Base-by-base conservation (phyloP, 1,139 yeast species). In the Magnusiomyces suaveolens region DNA sequence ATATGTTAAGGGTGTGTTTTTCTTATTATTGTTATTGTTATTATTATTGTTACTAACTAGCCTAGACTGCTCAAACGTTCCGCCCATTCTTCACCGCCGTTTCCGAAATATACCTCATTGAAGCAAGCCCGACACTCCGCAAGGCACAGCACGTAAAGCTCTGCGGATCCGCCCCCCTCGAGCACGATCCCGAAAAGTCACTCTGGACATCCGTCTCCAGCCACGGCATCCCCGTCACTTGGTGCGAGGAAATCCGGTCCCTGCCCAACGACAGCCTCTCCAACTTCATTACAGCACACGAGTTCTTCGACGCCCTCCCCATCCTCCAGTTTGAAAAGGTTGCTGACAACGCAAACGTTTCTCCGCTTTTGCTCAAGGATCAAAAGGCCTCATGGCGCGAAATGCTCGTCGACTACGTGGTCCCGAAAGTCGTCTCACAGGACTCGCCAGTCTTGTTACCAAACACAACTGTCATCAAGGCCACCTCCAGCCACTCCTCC, bases 221-320 rank as follows among this genome's bases (percentile, higher is more conserved):
- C 58, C 80, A 82, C 80, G 82, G 82, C 1, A 77, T 80, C 51
- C 66, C 67, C 0, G 74, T 84, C 6, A 70, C 68, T 41, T 87
- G 96, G 96, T 75, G 78, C n/a, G 87, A 83, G 57, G 81, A 83
- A 18, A 86, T 85, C 56, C 75, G 75, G 57, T 84, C 81, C 56
- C 67, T 83, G 12, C 69, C 72, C 8, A 65, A 68, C 0, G 54
- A 54, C 26, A 60, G 60, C 3, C 52, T 64, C 21, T 78, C 87
- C 43, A 84, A 86, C 58, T 87, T 79, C 64, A 74, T 86, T 8
- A 66, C 87, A 54, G 95, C 95, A 0, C 96, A 87, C 66, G 96
- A 87, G 66, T 87, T 87, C 63, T 87, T 84, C 65, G 96, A 87
- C 69, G 95, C 96, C 0, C 73, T 87, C 57, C 95, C 96, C 0